phyloP scores from a whole-genome alignment of 2,329 filamentous ascomycete species.

The Pseudocercospora fijiensis region DNA sequence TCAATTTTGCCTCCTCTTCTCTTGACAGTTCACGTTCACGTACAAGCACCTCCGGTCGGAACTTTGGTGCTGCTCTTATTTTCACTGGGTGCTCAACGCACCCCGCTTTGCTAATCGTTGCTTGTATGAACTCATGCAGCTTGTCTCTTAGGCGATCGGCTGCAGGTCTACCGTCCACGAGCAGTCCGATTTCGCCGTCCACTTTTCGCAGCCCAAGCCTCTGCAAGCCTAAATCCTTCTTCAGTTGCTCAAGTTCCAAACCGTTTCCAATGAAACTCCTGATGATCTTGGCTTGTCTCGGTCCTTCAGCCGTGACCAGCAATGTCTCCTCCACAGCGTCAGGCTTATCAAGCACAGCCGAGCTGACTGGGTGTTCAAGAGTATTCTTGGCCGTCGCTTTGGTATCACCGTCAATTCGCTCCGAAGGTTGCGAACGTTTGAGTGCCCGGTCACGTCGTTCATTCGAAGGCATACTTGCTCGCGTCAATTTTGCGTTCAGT shows the following conservation, averaged over 20 bases:
- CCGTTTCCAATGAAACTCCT: neutral
- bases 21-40: neutral
- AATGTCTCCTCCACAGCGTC: too few species aligned
- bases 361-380: neutral
- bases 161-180: neutral
- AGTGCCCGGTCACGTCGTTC: neutral
- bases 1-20: neutral
- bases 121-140: neutral
- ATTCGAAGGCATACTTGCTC: neutral
- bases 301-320: neutral
- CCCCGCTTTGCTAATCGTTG: neutral
- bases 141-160: neutral
- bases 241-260: neutral
- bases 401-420: neutral
- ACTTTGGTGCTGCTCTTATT: neutral
- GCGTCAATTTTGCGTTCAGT: neutral
- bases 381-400: neutral
- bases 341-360: neutral
- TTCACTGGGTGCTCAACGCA: conserved; percentile 5
- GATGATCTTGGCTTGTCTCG: neutral
- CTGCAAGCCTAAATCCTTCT: neutral
- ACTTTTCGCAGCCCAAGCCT: neutral
- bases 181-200: neutral
- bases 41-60: too few species aligned
- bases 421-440: neutral